phyloP scores from a whole-genome alignment of 371 early-diverging fungal species.

The Mucor saturninus region DNA sequence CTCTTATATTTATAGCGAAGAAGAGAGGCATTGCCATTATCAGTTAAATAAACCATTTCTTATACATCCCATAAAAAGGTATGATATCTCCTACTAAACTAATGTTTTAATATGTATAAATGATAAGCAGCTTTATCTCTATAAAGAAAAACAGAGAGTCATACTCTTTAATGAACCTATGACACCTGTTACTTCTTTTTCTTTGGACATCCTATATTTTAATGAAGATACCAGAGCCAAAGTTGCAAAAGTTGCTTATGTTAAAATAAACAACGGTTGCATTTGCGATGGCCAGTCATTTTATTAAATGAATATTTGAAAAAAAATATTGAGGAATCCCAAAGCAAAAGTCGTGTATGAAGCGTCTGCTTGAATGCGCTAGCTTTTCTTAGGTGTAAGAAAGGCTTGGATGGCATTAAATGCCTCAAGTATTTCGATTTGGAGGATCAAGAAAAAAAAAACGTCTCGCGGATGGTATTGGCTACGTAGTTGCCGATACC shows the following conservation, averaged over 20 bases:
- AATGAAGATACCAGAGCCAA: background rate
- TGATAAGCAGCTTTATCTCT: background rate
- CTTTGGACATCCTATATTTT: background rate
- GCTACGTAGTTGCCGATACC: conserved; percentile 8
- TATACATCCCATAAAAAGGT: background rate
- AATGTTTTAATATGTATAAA: background rate
- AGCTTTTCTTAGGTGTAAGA: conserved; percentile 12
- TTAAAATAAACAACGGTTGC: background rate
- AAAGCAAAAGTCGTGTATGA: conserved; percentile 8
- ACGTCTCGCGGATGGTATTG: conserved; percentile 4
- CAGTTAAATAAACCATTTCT: background rate
- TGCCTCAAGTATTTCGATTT: background rate
- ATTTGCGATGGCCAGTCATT: conserved; percentile 8
- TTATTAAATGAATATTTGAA: conserved; percentile 12
- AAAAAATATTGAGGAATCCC: conserved; percentile 1
- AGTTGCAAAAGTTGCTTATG: background rate
- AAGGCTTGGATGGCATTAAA: conserved; percentile 2
- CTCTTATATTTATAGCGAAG: background rate
- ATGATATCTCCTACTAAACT: background rate
- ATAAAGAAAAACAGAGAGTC: background rate
- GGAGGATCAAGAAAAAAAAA: background rate
- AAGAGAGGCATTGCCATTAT: background rate
- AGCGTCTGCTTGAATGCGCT: conserved; percentile 3
- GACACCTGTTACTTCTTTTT: background rate
- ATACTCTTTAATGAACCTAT: background rate